Percentiles rank a stretch among this genome's conserved stretches.
These are phyloP conservation scores for Eucalyptus grandis DNA, from an alignment of 345 rosid species.

Conservation along the genomic window DNA sequence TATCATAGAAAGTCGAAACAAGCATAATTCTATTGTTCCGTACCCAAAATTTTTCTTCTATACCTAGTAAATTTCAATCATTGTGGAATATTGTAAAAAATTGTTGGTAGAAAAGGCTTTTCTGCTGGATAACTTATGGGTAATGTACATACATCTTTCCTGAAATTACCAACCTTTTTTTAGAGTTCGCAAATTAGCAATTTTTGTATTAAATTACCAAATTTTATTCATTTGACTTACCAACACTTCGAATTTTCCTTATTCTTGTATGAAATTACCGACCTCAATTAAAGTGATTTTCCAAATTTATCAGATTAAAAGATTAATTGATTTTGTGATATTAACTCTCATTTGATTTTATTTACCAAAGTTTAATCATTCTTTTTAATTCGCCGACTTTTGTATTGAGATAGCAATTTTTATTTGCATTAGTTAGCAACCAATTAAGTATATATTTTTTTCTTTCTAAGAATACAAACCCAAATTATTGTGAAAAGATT, in stretches of 20 bases:
- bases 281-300: background rate
- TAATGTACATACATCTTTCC: background rate
- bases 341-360: background rate
- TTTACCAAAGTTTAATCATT: background rate
- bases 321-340: background rate
- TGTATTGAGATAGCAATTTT: background rate
- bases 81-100: background rate
- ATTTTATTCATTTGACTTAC: background rate
- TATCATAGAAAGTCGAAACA: background rate
- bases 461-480: background rate
- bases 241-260: background rate
- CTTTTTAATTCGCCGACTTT: background rate
- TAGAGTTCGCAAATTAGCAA: background rate
- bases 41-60: background rate
- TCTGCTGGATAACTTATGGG: background rate
- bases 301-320: background rate
- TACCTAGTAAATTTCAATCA: background rate
- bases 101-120: background rate
- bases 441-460: background rate
- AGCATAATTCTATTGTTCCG: background rate
- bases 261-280: background rate
- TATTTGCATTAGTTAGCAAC: background rate
- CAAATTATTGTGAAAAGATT: background rate
- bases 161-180: background rate
- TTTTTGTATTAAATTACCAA: background rate